Evolutionary conservation across 2,329 filamentous ascomycete species (phyloP), one percentile per base, ranked within the genome.

Genomic region (Reticulascus tulasneorum): DNA sequence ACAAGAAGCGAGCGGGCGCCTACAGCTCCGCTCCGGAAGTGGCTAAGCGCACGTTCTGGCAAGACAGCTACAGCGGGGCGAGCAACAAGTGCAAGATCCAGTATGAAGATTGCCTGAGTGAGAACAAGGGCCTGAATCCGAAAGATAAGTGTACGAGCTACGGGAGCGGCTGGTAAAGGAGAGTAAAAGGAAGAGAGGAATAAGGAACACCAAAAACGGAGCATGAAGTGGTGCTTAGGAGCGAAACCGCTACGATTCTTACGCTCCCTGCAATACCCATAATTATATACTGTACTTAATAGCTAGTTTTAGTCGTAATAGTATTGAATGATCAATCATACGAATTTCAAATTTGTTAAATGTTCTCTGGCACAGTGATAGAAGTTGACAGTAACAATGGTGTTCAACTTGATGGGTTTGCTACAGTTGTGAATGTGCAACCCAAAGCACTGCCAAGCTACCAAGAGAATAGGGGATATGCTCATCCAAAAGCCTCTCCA

Each of bases 21-120:
- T 46, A 37, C 27, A 35, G 40, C 7, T 33, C 33, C 18, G 37
- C 41, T 11, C 40, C 38, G 12, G 37, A 37, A 2, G 23, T 46
- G 20, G 43, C 41, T 25, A 46, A 44, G 41, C 41, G 43, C 22
- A 49, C 43, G 13, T 44, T 26, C 26, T 57, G 56, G 48, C 31
- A 13, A 4, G 52, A 56, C 29, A 48, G 35, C 17, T 56, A 51
- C 29, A 40, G 31, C 9, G 44, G 37, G 9, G 66, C 66, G 9
- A 47, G 40, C 15, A 51, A 47, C 35, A 71, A 72, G 52, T 77
- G 73, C 53, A 54, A 60, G 39, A 55, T 59, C 15, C 73, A 77
- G 59, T 71, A 71, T 47, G 45, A 45, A 4, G 71, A 75, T 48
- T 77, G 72, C 43, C 47, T 72, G 40, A 30, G 23, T 11, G 52